Percentiles rank a stretch among this genome's conserved stretches.
These are phyloP conservation scores for Phialocephala sp. DNA, from an alignment of 2,329 filamentous ascomycete genomes.

Conservation along the genomic window DNA sequence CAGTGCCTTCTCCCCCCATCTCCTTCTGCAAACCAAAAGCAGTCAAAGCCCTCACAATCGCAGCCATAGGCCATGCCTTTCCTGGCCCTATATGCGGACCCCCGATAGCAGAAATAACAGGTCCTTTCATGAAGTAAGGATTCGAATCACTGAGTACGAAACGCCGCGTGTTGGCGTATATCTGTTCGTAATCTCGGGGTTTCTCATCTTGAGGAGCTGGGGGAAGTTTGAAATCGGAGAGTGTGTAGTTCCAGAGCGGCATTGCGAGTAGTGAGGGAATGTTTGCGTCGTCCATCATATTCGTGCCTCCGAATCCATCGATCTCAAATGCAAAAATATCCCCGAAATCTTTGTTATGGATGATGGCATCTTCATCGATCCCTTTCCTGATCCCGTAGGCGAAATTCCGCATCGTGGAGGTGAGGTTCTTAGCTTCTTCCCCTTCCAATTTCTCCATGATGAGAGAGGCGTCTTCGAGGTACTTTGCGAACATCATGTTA, in stretches of 20 bases:
- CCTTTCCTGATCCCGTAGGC: slow-evolving; percentile 69
- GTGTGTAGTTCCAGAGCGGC: slow-evolving; percentile 63
- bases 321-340: slow-evolving; percentile 81
- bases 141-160: slow-evolving; percentile 81
- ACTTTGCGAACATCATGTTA: slow-evolving; percentile 82
- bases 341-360: slow-evolving; percentile 64
- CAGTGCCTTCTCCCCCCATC: background rate
- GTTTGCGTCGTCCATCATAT: slow-evolving; percentile 76
- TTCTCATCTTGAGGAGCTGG: slow-evolving; percentile 27
- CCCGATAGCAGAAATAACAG: slow-evolving; percentile 70
- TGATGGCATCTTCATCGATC: slow-evolving; percentile 74
- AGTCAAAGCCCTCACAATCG: slow-evolving; percentile 57
- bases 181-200: slow-evolving; percentile 58
- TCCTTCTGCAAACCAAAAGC: slow-evolving; percentile 39
- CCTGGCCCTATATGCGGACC: slow-evolving; percentile 68
- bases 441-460: slow-evolving; percentile 58
- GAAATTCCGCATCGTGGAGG: slow-evolving; percentile 59
- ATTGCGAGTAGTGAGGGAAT: slow-evolving; percentile 70
- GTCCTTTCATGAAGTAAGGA: slow-evolving; percentile 69
- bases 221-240: slow-evolving; percentile 35
- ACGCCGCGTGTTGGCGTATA: slow-evolving; percentile 79
- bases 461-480: slow-evolving; percentile 57
- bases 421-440: slow-evolving; percentile 52
- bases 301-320: slow-evolving; percentile 63
- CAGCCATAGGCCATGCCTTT: slow-evolving; percentile 60